phyloP scores from a whole-genome alignment of 345 rosid genomes.

The Syzygium grande region DNA sequence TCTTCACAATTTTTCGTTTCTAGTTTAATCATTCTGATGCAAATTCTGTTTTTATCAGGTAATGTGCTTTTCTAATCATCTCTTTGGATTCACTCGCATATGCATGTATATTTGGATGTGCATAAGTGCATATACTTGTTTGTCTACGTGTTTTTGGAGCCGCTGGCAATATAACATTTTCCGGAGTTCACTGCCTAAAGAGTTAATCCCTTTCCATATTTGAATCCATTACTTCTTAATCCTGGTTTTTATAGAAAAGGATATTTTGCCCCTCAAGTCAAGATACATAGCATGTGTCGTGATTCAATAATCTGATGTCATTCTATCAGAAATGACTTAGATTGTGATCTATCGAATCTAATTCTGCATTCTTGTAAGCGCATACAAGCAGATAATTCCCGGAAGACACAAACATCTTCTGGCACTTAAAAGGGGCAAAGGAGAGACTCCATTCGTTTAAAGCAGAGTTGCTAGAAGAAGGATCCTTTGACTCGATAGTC shows the following conservation, averaged over 20 bases:
- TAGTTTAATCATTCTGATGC: background rate
- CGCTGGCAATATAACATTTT: background rate
- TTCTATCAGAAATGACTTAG: background rate
- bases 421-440: conserved; percentile 24
- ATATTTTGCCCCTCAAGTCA: background rate
- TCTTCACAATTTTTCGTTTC: too few relatives aligned
- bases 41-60: background rate
- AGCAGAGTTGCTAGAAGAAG: conserved; percentile 21
- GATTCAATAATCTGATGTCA: background rate
- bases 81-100: background rate
- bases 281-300: background rate
- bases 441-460: conserved; percentile 22
- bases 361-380: background rate
- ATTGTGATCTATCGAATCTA: background rate
- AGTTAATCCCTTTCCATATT: background rate
- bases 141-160: background rate
- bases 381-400: conserved; percentile 18
- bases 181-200: background rate
- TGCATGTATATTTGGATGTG: background rate
- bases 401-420: conserved; percentile 15
- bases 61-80: background rate
- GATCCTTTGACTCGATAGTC: conserved; percentile 18
- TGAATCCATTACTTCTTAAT: background rate
- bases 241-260: background rate
- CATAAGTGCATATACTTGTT: background rate